Evolutionary conservation across 2,329 filamentous ascomycete species (phyloP), one percentile per base, ranked within the genome.

Genomic region (Cercospora zeina): DNA sequence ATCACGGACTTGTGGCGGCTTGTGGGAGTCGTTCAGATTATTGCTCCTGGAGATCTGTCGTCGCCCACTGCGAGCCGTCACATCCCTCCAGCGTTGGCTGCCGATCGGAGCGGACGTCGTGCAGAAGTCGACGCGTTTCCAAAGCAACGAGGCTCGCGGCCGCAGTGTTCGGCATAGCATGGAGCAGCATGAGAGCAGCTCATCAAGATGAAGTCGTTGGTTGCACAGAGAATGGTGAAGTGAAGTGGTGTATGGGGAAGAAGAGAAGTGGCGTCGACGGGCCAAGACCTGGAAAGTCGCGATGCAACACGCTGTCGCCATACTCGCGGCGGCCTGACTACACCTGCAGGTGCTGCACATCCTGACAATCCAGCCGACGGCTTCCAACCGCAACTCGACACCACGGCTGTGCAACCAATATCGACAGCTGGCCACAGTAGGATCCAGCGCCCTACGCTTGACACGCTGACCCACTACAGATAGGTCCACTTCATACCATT

Each of bases 381-480:
- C 8, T 24, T 11, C 4, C 3, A 5, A 42, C 3, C 4, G 1
- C 1, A 16, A 11, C 13, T 5, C 33, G 4, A 34, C 2, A 45
- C 1, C 39, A 24, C 4, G 1, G 9, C 13, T 11, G 10, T 16
- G 21, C 39, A 45, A 4, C 39, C 39, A 13, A 11, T 11, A 6
- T 2, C 39, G 39, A 45, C 39, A 21, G 39, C 39, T 45, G 39
- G 6, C 27, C 27, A 31, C 9, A n/a, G n/a, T 31, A 27, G 21
- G 47, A 51, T 31, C 39, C 47, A 51, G 47, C 47, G 47, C 47
- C 47, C 47, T 51, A 31, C 47, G 47, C 47, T 51, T 51, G 47
- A 51, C 47, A 51, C 21, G 27, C 19, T 50, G 21, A 50, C 47
- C 27, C 47, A 9, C 8, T 50, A 50, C 47, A 51, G 47, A 51